These are phyloP conservation scores for Neospermospora avenae DNA, from an alignment of 2,329 filamentous ascomycete species.

Conservation along the genomic window DNA sequence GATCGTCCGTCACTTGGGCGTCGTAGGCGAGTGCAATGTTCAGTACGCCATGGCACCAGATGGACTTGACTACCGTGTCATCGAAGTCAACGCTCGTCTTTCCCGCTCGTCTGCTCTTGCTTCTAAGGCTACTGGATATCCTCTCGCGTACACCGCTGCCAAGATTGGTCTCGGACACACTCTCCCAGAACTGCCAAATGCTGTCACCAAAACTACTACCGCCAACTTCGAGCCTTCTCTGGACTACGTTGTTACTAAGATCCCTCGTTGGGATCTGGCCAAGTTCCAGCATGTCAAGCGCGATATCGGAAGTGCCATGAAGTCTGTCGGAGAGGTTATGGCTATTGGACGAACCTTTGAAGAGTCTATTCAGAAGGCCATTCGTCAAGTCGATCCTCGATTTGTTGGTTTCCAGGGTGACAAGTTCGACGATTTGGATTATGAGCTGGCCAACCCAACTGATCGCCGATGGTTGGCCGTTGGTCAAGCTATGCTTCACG, in stretches of 20 bases:
- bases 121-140: constrained; percentile 97
- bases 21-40: constrained; percentile 98
- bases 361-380: constrained; percentile 98
- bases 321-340: constrained; percentile 99
- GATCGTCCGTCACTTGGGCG: constrained; percentile 93
- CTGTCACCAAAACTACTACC: constrained; percentile 96
- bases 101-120: constrained; percentile 95
- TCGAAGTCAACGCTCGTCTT: constrained; percentile 97
- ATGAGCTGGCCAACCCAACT: constrained; percentile 85
- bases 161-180: constrained; percentile 98
- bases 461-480: constrained; percentile 97
- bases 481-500: constrained; percentile 95
- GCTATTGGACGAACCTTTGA: constrained; percentile 98
- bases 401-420: constrained; percentile 94
- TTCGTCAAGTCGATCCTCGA: constrained; percentile 90
- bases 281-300: constrained; percentile 99
- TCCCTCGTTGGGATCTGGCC: constrained; percentile 94
- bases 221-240: constrained; percentile 98
- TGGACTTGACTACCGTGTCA: constrained; percentile 95
- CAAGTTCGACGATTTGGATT: constrained; percentile 89
- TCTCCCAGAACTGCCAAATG: constrained; percentile 92
- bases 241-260: constrained; percentile 98
- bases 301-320: constrained; percentile 97
- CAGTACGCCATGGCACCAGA: constrained; percentile 97
- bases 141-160: constrained; percentile 92